These are phyloP conservation scores for Ustilago tritici DNA, from an alignment of 1,284 basidiomycete species.

Conservation along the genomic window DNA sequence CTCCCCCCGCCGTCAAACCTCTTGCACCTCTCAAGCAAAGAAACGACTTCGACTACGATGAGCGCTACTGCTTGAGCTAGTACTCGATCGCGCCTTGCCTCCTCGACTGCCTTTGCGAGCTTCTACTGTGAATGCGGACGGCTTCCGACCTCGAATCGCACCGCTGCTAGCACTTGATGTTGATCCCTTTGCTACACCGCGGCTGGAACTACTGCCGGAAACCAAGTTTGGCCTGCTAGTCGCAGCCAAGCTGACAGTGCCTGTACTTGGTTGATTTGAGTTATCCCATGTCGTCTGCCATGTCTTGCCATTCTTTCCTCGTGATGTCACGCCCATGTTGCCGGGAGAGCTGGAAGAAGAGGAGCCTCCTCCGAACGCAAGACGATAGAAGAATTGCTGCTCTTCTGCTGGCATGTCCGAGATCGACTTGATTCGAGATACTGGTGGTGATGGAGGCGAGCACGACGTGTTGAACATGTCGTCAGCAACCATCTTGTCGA, in stretches of 20 bases:
- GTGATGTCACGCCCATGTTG: slow-evolving; percentile 16
- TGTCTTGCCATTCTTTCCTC: slow-evolving; percentile 39
- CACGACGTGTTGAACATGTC: slow-evolving; percentile 25
- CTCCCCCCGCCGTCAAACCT: slow-evolving; percentile 7
- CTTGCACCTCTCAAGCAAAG: slow-evolving; percentile 16
- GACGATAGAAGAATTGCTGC: slow-evolving; percentile 35
- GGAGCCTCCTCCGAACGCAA: slow-evolving; percentile 31
- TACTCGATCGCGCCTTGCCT: slow-evolving; percentile 10
- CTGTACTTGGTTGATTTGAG: background rate
- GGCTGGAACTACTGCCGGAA: background rate
- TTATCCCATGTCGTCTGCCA: slow-evolving; percentile 43
- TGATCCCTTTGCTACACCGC: background rate
- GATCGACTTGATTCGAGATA: slow-evolving; percentile 33
- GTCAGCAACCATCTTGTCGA: slow-evolving; percentile 2
- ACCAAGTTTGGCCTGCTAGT: slow-evolving; percentile 7
- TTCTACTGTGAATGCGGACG: background rate
- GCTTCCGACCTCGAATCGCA: slow-evolving; percentile 16
- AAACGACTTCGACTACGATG: slow-evolving; percentile 16
- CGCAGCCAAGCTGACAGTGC: background rate
- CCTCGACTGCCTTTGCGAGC: slow-evolving; percentile 10
- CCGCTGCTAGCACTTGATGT: background rate
- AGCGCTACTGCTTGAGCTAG: slow-evolving; percentile 3
- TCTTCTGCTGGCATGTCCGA: slow-evolving; percentile 38
- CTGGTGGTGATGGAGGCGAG: slow-evolving; percentile 26
- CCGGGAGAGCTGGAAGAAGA: slow-evolving; percentile 3